Conservation (phyloP, 2,329 filamentous ascomycete genomes). For the Nemania serpens region DNA sequence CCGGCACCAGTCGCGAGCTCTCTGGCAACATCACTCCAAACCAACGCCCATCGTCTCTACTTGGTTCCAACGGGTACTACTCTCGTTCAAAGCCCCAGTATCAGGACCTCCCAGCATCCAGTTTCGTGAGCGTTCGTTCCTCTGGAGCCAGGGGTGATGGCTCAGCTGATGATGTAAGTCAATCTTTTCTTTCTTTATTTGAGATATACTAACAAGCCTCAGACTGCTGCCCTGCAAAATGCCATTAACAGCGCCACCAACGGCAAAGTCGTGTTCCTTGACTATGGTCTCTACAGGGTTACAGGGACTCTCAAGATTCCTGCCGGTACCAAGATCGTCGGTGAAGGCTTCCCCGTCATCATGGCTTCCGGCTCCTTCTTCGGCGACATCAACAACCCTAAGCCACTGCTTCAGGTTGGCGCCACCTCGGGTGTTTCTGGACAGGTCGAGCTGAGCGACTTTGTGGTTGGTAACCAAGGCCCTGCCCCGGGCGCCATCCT, state of each 20-base stretch:
- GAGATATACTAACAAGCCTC: constrained; percentile 37
- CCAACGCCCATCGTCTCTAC: constrained; percentile 57
- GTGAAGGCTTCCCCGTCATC: constrained; percentile 46
- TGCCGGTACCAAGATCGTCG: constrained; percentile 44
- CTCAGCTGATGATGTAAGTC: constrained; percentile 64
- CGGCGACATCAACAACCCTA: constrained; percentile 60
- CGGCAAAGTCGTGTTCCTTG: constrained; percentile 60
- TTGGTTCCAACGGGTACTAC: constrained; percentile 56
- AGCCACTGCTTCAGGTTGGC: constrained; percentile 71
- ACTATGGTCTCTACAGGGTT: constrained; percentile 60
- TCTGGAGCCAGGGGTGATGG: constrained; percentile 73
- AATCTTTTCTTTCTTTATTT: constrained; percentile 49
- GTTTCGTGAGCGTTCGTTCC: constrained; percentile 59
- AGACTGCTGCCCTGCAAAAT: constrained; percentile 60
- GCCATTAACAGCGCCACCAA: constrained; percentile 57
- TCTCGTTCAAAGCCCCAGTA: constrained; percentile 77
- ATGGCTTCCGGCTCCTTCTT: constrained; percentile 62
- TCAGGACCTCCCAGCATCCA: constrained; percentile 56
- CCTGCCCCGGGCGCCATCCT: constrained; percentile 69
- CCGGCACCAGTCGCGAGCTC: constrained; percentile 46
- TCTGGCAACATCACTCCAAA: constrained; percentile 54
- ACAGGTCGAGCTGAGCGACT: constrained; percentile 71
- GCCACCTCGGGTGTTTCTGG: constrained; percentile 62
- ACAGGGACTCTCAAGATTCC: constrained; percentile 54
- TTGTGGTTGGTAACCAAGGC: constrained; percentile 72